These are phyloP conservation scores for Penicillium parvum DNA, from an alignment of 495 filamentous ascomycete genomes.

Conservation along the genomic window DNA sequence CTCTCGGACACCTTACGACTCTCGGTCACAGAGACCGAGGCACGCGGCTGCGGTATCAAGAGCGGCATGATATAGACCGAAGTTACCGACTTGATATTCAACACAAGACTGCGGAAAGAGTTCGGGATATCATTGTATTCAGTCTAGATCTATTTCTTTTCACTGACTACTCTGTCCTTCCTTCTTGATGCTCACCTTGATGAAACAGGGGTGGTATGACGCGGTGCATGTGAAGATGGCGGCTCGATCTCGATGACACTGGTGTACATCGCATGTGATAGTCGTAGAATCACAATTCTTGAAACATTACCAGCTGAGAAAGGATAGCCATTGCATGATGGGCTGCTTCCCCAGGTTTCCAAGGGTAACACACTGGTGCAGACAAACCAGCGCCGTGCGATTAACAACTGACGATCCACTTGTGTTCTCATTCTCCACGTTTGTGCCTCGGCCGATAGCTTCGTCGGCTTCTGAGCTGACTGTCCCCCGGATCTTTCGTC, in stretches of 20 bases:
- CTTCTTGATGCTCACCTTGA: too few species aligned
- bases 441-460: slow-evolving; percentile 36
- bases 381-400: slow-evolving; percentile 18
- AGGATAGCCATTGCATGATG: too few species aligned
- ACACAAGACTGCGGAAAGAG: too few species aligned
- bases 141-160: too few species aligned
- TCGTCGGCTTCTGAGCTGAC: slow-evolving; percentile 26
- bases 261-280: neutral
- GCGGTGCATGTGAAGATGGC: neutral
- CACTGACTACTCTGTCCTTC: neutral
- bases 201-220: neutral
- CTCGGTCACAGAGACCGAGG: too few species aligned
- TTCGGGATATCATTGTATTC: too few species aligned
- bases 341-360: slow-evolving; percentile 12
- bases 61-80: too few species aligned
- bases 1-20: too few species aligned
- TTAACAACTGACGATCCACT: slow-evolving; percentile 14
- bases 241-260: neutral
- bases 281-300: too few species aligned
- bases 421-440: slow-evolving; percentile 5
- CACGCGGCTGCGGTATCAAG: too few species aligned
- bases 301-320: too few species aligned
- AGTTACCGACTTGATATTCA: too few species aligned
- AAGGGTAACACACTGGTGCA: neutral
- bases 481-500: slow-evolving; percentile 9